phyloP scores from a whole-genome alignment of 2,329 filamentous ascomycete genomes.

The Ophidiomyces ophidiicola region DNA sequence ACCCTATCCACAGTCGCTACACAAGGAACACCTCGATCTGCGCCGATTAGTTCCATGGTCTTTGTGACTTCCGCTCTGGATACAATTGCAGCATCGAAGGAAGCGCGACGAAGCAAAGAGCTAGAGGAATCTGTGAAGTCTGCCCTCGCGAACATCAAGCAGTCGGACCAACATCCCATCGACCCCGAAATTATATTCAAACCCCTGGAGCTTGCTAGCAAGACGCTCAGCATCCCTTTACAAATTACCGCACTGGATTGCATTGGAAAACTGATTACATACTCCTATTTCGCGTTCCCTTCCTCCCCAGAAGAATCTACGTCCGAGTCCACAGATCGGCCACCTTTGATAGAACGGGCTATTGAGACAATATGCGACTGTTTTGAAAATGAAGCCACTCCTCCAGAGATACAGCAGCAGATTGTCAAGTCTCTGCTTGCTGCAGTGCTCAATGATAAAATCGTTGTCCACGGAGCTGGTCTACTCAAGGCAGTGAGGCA shows the following conservation, averaged over 20 bases:
- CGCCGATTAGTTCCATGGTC: constrained; percentile 81
- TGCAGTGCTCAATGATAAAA: constrained; percentile 95
- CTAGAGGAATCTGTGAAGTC: constrained; percentile 69
- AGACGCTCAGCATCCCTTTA: constrained; percentile 70
- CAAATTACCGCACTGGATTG: constrained; percentile 89
- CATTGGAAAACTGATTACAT: constrained; percentile 97
- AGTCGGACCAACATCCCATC: constrained; percentile 66
- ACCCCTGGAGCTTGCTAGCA: constrained; percentile 79
- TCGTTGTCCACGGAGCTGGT: constrained; percentile 92
- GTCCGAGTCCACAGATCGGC: constrained; percentile 33
- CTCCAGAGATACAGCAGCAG: constrained; percentile 84
- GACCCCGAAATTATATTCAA: constrained; percentile 87
- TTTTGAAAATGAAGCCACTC: constrained; percentile 91
- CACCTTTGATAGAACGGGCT: constrained; percentile 82
- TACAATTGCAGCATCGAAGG: constrained; percentile 80
- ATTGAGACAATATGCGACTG: constrained; percentile 99
- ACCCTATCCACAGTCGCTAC: constrained; percentile 48
- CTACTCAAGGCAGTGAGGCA: constrained; percentile 92
- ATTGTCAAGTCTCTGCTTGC: constrained; percentile 95
- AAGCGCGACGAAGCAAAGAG: constrained; percentile 75
- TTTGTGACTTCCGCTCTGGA: constrained; percentile 92
- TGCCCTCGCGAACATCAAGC: constrained; percentile 75
- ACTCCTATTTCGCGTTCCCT: constrained; percentile 86
- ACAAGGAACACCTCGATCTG: constrained; percentile 40
- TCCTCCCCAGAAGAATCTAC: constrained; percentile 24